These are phyloP conservation scores for Exidia glandulosa DNA, from an alignment of 768 basidiomycete genomes.

Conservation along the genomic window DNA sequence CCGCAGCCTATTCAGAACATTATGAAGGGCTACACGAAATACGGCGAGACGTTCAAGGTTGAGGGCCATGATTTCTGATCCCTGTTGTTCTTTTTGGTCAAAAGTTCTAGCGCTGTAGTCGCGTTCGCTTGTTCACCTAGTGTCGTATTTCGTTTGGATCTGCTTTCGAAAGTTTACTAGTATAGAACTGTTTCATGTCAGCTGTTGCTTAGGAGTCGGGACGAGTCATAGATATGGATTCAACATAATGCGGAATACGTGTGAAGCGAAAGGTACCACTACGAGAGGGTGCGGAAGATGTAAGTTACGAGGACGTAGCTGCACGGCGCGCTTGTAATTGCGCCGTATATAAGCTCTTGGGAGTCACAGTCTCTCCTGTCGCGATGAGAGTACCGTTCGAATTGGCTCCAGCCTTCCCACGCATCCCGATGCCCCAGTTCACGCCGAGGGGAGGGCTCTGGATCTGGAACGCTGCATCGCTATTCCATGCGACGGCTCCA, in stretches of 20 bases:
- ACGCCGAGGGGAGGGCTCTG: neutral
- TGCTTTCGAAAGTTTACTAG: too few relatives aligned
- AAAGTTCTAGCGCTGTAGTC: too few relatives aligned
- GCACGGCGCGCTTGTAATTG: neutral
- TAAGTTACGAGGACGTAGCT: too few relatives aligned
- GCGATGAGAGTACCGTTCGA: neutral
- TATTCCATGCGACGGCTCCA: neutral
- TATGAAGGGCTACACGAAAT: conserved; percentile 85
- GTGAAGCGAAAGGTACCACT: too few relatives aligned
- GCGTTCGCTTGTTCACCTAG: too few relatives aligned
- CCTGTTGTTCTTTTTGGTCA: neutral
- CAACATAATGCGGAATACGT: too few relatives aligned
- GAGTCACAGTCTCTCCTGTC: neutral
- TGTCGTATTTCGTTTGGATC: too few relatives aligned
- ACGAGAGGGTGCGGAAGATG: too few relatives aligned
- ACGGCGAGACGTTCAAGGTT: conserved; percentile 79
- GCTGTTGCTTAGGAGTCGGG: too few relatives aligned
- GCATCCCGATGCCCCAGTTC: neutral
- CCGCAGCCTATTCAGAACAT: conserved; percentile 84
- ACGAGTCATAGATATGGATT: too few relatives aligned
- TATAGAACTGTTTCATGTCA: too few relatives aligned
- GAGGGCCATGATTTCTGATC: conserved; percentile 74
- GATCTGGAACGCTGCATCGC: neutral
- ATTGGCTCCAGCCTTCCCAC: neutral
- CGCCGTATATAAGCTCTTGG: neutral